These are phyloP conservation scores for Forsythia viridissima DNA, from an alignment of 257 asterid species.

Conservation along the genomic window DNA sequence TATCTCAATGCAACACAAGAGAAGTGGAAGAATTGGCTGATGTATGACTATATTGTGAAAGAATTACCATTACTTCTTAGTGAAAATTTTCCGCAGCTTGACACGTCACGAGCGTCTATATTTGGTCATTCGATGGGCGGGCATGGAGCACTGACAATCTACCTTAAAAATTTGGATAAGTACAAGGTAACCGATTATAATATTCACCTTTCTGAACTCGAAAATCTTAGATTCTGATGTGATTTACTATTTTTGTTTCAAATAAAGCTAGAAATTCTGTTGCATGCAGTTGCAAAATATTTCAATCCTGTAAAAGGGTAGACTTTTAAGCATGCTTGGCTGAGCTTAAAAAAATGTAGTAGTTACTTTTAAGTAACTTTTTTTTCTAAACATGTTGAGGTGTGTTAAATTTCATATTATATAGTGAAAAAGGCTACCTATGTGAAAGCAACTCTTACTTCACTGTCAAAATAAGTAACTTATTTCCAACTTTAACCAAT, in stretches of 20 bases:
- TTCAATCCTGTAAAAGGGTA: neutral
- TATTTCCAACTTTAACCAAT: neutral
- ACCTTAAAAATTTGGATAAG: slow-evolving; percentile 84
- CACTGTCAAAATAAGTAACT: neutral
- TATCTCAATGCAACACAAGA: slow-evolving; percentile 97
- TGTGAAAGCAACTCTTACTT: neutral
- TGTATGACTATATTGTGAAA: slow-evolving; percentile 97
- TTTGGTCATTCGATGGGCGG: slow-evolving; percentile 99
- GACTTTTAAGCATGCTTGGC: neutral
- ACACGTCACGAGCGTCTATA: slow-evolving; percentile 84
- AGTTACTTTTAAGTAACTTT: too few relatives aligned
- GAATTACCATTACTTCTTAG: slow-evolving; percentile 77
- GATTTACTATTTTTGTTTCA: neutral
- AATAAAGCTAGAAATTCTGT: neutral
- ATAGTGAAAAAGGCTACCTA: neutral
- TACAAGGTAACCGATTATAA: slow-evolving; percentile 62
- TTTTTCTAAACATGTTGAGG: too few relatives aligned
- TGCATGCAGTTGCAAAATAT: neutral
- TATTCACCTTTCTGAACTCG: neutral
- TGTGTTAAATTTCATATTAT: too few relatives aligned
- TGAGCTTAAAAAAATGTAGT: too few relatives aligned
- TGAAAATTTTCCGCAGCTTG: slow-evolving; percentile 83
- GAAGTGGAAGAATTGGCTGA: slow-evolving; percentile 97
- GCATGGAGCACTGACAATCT: slow-evolving; percentile 94
- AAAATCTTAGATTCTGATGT: neutral